These are phyloP conservation scores for Bisporella sp. DNA, from an alignment of 2,329 filamentous ascomycete genomes.

Conservation along the genomic window DNA sequence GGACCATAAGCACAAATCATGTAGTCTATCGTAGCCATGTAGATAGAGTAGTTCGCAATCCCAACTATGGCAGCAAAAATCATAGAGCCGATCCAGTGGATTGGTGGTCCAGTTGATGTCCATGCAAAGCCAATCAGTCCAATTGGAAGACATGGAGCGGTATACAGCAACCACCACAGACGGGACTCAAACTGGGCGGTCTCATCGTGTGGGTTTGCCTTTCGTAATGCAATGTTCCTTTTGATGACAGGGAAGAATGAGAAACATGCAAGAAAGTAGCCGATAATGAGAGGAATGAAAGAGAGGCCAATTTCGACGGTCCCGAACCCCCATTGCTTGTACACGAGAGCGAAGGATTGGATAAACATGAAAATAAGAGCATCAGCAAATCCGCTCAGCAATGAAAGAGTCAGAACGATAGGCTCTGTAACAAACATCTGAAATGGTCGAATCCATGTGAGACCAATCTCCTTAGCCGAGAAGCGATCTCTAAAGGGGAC, in stretches of 20 bases:
- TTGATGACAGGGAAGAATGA: slow-evolving; percentile 51
- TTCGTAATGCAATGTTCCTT: slow-evolving; percentile 44
- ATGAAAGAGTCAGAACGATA: slow-evolving; percentile 63
- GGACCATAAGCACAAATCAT: slow-evolving; percentile 69
- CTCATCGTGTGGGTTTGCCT: slow-evolving; percentile 44
- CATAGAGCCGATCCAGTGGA: slow-evolving; percentile 64
- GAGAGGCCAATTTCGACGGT: slow-evolving; percentile 49
- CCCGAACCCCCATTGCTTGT: slow-evolving; percentile 58
- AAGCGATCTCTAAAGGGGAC: slow-evolving; percentile 52
- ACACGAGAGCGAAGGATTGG: slow-evolving; percentile 63
- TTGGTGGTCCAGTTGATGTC: slow-evolving; percentile 54
- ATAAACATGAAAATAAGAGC: slow-evolving; percentile 75
- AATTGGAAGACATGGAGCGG: slow-evolving; percentile 52
- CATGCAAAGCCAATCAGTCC: slow-evolving; percentile 66
- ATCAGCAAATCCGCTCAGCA: slow-evolving; percentile 67
- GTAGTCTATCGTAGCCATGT: slow-evolving; percentile 73
- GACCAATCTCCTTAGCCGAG: slow-evolving; percentile 47
- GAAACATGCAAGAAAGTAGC: slow-evolving; percentile 56
- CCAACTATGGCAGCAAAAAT: slow-evolving; percentile 60
- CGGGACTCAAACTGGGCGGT: slow-evolving; percentile 63
- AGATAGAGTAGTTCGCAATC: slow-evolving; percentile 65
- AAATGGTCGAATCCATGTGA: slow-evolving; percentile 58
- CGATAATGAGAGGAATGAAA: slow-evolving; percentile 60
- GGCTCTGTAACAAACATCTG: slow-evolving; percentile 69
- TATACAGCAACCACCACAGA: slow-evolving; percentile 58